Base-by-base conservation (phyloP, 805 yeast species). In the Candida oleophila region DNA sequence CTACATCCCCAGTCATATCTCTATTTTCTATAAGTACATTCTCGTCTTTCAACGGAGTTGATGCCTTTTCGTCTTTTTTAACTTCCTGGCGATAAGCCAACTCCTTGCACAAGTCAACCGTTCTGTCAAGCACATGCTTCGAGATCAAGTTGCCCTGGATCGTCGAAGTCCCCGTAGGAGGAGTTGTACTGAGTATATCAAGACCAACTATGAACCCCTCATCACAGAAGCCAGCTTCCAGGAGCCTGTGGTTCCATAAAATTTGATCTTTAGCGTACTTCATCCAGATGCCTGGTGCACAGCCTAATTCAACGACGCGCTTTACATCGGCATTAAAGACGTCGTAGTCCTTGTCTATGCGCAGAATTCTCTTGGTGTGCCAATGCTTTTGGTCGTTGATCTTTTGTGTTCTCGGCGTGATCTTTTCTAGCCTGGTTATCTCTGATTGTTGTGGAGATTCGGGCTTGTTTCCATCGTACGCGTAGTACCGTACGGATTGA, bases 71-170 rank as follows among this genome's bases (percentile, higher is more conserved):
- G 11, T 21, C 20, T 14, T 19, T 22, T 16, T 39, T 15, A 8
- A 5, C 41, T 11, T 43, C 44, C 42, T 54, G 52, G 21, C 54
- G 41, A 28, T 59, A 42, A 15, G 64, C 60, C 9, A 63, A 33
- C 37, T 67, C 71, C 39, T 57, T 59, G 46, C 67, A 66, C 49
- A 61, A 65, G 8, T 58, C 50, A 15, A 44, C 32, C 1, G 66
- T 59, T 12, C 53, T 50, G 2, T 51, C 38, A 11, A 64, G 71
- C 4, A 68, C 47, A 37, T 63, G 63, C 52, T 74, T 74, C 32
- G 89, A 81, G 36, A 87, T 70, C n/a, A 92, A 85, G 59, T 91
- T 89, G 0, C 96, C 98, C 60, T 94, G 98, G 44, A 91, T 75
- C 0, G 91, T 69, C 7, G 85, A 77, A 0, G 85, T 88, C 1